Evolutionary conservation across 176 grass and related monocot species (phyloP), one percentile per base, ranked within the genome.

Genomic region (Typha latifolia): DNA sequence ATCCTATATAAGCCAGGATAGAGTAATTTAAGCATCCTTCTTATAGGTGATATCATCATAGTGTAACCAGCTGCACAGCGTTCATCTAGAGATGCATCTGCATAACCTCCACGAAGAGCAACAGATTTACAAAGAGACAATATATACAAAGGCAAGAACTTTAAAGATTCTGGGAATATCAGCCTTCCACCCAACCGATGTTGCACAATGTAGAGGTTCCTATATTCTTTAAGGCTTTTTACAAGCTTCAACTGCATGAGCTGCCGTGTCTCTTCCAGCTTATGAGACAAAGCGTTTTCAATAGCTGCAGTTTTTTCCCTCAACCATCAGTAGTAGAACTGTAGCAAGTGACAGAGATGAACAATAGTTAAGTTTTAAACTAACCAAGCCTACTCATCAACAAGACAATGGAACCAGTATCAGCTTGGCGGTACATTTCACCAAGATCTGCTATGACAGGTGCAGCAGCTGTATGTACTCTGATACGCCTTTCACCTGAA

Each of bases 361-460:
- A 74, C 29, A 49, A 50, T 4, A 53, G 14, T 15, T 3, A 53
- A 16, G 67, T 51, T 53, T 55, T 43, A 12, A 43, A 84, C 89
- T 87, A 53, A 97, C 94, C 89, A 23, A 81, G 80, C 76, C 94
- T 84, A 75, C 80, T 76, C 66, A 93, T 61, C 66, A 99, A 67
- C 48, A 83, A 89, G 19, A 93, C 67, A 71, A 93, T 79, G 66
- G 94, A 83, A 14, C 89, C 94, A 71, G 89, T 87, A 81, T 99
- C 94, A 75, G 94, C 94, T 73, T 99, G 89, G 66, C 81, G 81
- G 75, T 99, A 99, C 94, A 99, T 99, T 84, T 99, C 94, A 79
- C 75, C 48, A 80, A 99, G 85, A 87, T 99, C 94, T 74, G 88
- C 76, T 62, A 99, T 89, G 66, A 99, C 94, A 73, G 89, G 86